Evolutionary conservation across 1,139 yeast genomes (phyloP), one percentile per base, ranked within the genome.

Genomic region (Suhomyces coccinellae): DNA sequence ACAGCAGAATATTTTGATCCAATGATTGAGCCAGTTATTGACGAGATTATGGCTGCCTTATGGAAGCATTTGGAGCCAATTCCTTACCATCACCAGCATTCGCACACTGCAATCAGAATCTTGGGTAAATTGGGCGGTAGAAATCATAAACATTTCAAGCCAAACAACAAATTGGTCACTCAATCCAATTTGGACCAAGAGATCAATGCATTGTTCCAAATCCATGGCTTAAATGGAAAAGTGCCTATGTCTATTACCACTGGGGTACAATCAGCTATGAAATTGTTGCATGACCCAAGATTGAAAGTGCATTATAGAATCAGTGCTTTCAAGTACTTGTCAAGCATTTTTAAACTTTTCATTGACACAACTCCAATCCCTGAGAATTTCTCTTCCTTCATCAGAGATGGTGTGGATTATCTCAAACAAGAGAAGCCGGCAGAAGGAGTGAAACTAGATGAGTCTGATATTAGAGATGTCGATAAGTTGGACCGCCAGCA

Each of bases 1-100:
- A 93, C 98, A 0, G 96, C 98, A 0, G 96, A 91, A 57, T 95
- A 90, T 63, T 90, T 95, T 62, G 99, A 95, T 58, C 99, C 99
- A 1, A 89, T 93, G 61, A 83, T 95, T 50, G 98, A 90, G 57
- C 98, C 99, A 0, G 97, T 90, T 1, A 82, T 91, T 50, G 95
- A 87, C 48, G 97, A 93, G 54, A 90, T 95, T 2, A 87, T 90
- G 89, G 83, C 85, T 27, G 96, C 97, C 0, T 71, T 95, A 38
- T 95, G 97, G 95, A 85, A 82, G 52, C 95, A 93, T 55, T 69
- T 95, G 52, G 85, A 85, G 52, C 99, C 99, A 1, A 79, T 90
- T 34, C 99, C 99, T 0, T 90, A 90, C 61, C 87, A 84, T 52
- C 97, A 90, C 52, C 93, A 86, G 57, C 97, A 91, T 56, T 86